Evolutionary conservation across 2,329 filamentous ascomycete species (phyloP).

Genomic region (Fonsecaea pugnacius): DNA sequence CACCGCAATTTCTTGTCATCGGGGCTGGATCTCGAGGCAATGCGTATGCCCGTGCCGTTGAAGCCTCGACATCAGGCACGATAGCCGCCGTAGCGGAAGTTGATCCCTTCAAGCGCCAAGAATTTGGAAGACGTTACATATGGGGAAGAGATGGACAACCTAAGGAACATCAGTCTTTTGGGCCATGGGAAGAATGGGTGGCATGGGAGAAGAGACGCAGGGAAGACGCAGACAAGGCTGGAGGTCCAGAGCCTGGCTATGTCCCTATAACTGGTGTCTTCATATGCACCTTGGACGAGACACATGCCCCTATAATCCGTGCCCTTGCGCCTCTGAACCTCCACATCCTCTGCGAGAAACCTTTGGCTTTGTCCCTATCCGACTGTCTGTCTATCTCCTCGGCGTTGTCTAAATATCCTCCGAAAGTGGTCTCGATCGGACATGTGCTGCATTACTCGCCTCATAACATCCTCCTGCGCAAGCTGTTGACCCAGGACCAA

Average conservation of each 20-base stretch:
- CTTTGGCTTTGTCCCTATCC: slow-evolving; percentile 75
- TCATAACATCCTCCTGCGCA: slow-evolving; percentile 83
- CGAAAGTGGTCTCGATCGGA: slow-evolving; percentile 80
- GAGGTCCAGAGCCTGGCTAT: slow-evolving; percentile 54
- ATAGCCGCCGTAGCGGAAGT: slow-evolving; percentile 84
- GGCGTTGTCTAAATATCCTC: slow-evolving; percentile 34
- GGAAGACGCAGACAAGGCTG: slow-evolving; percentile 52
- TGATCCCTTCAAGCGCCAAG: slow-evolving; percentile 72
- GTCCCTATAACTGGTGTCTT: slow-evolving; percentile 61
- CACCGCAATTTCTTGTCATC: slow-evolving; percentile 69
- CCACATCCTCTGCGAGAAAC: slow-evolving; percentile 95
- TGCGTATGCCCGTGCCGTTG: slow-evolving; percentile 72
- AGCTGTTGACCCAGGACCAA: slow-evolving; percentile 73
- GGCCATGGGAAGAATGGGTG: slow-evolving; percentile 76
- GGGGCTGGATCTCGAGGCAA: slow-evolving; percentile 80
- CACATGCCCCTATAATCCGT: slow-evolving; percentile 79
- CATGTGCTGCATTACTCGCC: slow-evolving; percentile 93
- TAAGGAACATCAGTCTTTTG: slow-evolving; percentile 69
- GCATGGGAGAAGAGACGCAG: slow-evolving; percentile 67
- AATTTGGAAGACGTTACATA: slow-evolving; percentile 73
- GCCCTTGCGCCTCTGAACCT: slow-evolving; percentile 70
- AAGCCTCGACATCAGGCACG: slow-evolving; percentile 47
- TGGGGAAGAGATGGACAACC: slow-evolving; percentile 62
- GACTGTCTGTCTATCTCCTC: slow-evolving; percentile 68
- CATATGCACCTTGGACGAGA: slow-evolving; percentile 81